Evolutionary conservation across 2,329 filamentous ascomycete genomes (phyloP).

Genomic region (Ascochyta koolunga): DNA sequence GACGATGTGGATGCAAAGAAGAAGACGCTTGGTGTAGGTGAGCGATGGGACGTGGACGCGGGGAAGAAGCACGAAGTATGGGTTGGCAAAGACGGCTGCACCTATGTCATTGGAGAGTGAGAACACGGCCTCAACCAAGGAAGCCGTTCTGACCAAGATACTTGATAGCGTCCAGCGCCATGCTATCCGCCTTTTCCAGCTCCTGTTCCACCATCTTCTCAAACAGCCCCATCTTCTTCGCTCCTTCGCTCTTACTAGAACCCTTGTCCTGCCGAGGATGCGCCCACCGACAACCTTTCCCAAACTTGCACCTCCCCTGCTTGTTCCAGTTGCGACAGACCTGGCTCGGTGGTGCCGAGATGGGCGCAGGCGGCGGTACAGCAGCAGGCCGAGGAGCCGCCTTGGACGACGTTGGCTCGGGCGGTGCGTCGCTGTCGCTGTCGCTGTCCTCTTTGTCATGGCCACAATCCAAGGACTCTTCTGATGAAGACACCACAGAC

Average conservation of each 20-base stretch:
- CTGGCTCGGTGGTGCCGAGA: constrained; percentile 4
- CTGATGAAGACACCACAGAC: constrained; percentile 42
- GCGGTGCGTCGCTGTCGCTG: constrained; percentile 45
- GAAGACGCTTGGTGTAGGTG: constrained; percentile 65
- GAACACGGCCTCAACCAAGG: constrained; percentile 35
- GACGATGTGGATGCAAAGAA: constrained; percentile 62
- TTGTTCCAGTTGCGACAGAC: constrained; percentile 35
- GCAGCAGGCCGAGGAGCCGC: constrained; percentile 20
- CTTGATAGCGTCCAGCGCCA: constrained; percentile 55
- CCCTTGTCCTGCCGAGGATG: constrained; percentile 26
- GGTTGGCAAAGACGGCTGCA: constrained; percentile 70
- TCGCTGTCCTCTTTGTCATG: constrained; percentile 29
- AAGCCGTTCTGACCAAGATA: constrained; percentile 53
- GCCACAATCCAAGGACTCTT: constrained; percentile 31
- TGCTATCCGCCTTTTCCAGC: constrained; percentile 48
- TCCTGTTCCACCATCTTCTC: constrained; percentile 54
- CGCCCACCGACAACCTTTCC: constrained; percentile 31
- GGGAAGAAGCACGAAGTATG: constrained; percentile 71
- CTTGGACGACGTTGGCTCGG: constrained; percentile 50
- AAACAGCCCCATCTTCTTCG: constrained; percentile 32
- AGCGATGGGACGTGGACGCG: constrained; percentile 70
- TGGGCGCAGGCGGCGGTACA: constrained; percentile 22
- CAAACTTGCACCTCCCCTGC: constrained; percentile 37
- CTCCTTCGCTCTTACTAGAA: constrained; percentile 10
- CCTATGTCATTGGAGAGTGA: constrained; percentile 67